A percentile compares a stretch with the other conserved stretches of the same genome.
Evolutionary conservation across 345 rosid species (phyloP).

Genomic region (Zanthoxylum bungeanum): DNA sequence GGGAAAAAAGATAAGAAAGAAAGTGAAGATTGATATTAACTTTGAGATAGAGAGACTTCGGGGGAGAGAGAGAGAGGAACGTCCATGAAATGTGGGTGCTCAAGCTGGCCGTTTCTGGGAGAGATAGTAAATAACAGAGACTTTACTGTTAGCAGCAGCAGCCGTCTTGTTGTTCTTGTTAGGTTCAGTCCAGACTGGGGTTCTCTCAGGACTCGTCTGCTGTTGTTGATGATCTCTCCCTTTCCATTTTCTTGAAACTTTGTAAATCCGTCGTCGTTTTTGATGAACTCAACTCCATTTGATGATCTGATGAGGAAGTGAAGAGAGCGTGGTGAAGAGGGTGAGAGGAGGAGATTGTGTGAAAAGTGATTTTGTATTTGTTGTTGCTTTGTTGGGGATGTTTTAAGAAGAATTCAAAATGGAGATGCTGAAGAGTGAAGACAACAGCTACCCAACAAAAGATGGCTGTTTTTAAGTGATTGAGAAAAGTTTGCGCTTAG

Average conservation of each 20-base stretch:
- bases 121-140: conserved; percentile 82
- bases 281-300: conserved; percentile 40
- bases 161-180: conserved; percentile 26
- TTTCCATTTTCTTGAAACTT: conserved; percentile 25
- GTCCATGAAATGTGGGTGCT: conserved; percentile 98
- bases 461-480: conserved; percentile 12
- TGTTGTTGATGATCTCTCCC: conserved; percentile 37
- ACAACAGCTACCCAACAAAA: conserved; percentile 57
- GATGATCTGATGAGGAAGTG: background rate
- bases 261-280: conserved; percentile 23
- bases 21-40: conserved; percentile 29
- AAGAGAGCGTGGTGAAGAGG: background rate
- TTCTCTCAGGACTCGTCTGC: conserved; percentile 66
- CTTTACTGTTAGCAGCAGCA: conserved; percentile 26
- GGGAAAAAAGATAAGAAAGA: background rate
- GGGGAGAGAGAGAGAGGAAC: conserved; percentile 71
- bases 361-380: background rate
- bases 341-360: background rate
- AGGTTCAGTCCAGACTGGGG: conserved; percentile 54
- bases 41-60: conserved; percentile 74
- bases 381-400: background rate
- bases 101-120: conserved; percentile 84
- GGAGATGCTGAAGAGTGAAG: conserved; percentile 56
- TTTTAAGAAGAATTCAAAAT: conserved; percentile 26
- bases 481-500: background rate